Conservation (phyloP, 2,329 filamentous ascomycete species). For the Zopfia rhizophila region DNA sequence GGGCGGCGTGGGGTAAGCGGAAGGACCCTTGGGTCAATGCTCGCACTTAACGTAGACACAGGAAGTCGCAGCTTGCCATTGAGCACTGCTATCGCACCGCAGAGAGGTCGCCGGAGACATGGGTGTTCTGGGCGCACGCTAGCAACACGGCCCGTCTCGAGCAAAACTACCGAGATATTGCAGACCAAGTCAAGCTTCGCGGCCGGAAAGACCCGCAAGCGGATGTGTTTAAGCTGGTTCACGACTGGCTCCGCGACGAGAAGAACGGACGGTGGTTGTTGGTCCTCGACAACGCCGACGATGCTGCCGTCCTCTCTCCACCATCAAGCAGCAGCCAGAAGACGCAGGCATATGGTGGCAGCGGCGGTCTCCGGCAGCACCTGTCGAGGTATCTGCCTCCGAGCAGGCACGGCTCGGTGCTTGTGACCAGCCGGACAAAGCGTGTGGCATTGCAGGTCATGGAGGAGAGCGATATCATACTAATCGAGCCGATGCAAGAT, state of each 20-base stretch:
- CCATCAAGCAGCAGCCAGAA: not conserved
- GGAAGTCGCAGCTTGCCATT: slow-evolving; percentile 26
- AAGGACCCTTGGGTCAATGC: not conserved
- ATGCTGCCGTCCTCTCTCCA: slow-evolving; percentile 19
- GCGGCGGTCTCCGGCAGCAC: not conserved
- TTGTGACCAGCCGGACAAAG: slow-evolving; percentile 3
- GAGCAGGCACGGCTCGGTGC: not conserved
- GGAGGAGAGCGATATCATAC: slow-evolving; percentile 3
- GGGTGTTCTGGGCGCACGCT: slow-evolving; percentile 27
- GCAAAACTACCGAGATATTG: slow-evolving; percentile 9
- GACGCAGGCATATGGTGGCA: not conserved
- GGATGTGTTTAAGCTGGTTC: slow-evolving; percentile 13
- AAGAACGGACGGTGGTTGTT: slow-evolving; percentile 12
- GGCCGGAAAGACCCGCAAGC: slow-evolving; percentile 7
- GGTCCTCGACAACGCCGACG: slow-evolving; percentile 20
- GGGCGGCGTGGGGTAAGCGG: slow-evolving; percentile 34
- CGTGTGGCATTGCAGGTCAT: slow-evolving; percentile 7
- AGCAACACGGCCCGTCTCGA: slow-evolving; percentile 17
- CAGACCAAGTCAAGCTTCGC: slow-evolving; percentile 7
- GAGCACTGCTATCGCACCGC: slow-evolving; percentile 18
- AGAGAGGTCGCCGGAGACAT: slow-evolving; percentile 22
- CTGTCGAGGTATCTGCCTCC: not conserved
- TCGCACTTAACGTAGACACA: slow-evolving; percentile 7
- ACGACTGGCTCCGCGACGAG: slow-evolving; percentile 16
- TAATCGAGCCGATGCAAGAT: slow-evolving; percentile 1